These are phyloP conservation scores for Urochloa ruziziensis DNA, from an alignment of 176 grass and related monocot species.

Conservation along the genomic window DNA sequence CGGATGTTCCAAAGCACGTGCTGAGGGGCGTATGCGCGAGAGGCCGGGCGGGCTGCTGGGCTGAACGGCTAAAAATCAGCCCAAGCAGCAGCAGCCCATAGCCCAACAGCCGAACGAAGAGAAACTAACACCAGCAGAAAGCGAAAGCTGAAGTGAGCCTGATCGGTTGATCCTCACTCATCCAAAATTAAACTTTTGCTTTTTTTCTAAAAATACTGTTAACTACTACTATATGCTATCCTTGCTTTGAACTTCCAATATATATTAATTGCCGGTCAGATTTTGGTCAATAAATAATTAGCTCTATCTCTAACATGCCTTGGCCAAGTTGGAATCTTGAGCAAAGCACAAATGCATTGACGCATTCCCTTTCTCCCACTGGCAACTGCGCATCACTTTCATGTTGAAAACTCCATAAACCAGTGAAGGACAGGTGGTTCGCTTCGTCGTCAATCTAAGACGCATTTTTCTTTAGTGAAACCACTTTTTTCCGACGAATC, in stretches of 20 bases:
- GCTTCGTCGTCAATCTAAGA: neutral
- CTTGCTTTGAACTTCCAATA: neutral
- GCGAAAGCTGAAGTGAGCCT: neutral
- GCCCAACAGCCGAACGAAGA: no score
- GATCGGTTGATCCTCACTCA: neutral
- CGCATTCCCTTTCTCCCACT: neutral
- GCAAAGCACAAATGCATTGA: neutral
- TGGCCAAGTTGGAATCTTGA: neutral
- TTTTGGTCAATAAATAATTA: neutral
- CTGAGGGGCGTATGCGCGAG: no score
- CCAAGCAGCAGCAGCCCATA: no score
- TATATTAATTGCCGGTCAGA: neutral
- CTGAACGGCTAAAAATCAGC: no score
- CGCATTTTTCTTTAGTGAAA: neutral
- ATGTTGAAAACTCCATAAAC: neutral
- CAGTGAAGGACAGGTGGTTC: neutral
- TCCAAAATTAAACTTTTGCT: neutral
- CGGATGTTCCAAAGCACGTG: no score
- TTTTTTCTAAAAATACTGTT: neutral
- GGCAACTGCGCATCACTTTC: neutral
- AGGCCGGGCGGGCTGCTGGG: no score
- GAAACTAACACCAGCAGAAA: neutral
- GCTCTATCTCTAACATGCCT: neutral
- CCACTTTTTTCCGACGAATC: neutral
- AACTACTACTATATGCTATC: neutral